Base-by-base conservation (phyloP, 2,329 filamentous ascomycete genomes). In the Alternaria ventricosa region DNA sequence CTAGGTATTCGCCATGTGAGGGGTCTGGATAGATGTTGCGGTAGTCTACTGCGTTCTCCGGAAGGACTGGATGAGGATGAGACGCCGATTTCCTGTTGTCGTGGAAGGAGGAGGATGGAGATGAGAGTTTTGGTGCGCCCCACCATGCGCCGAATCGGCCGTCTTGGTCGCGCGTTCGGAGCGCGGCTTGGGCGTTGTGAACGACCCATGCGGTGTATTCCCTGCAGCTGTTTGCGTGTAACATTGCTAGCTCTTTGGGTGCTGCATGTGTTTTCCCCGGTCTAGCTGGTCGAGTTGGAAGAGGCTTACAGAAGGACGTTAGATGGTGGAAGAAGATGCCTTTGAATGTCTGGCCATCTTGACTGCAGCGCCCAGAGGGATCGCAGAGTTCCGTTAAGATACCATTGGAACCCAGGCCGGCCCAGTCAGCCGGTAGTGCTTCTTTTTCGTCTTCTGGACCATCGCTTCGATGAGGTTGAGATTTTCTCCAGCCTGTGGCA, bases 281-380 rank as follows among this genome's bases (percentile, higher is more conserved):
- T 33, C 84, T 77, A 7, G 82, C 79, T 1, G 86, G 79, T 10
- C 82, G 74, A 0, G 66, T 55, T 3, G 83, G 84, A 5, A 97
- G 80, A 0, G 88, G 86, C 5, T 86, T 85, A 78, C 95, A 97
- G 77, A 97, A 97, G 1, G 88, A 82, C 0, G 89, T 87, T 3
- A 97, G 83, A 75, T 97, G 95, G 75, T 97, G 92, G 81, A 97
- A 97, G 84, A 94, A 97, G 60, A 97, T 95, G 27, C 93, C 92
- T 79, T 97, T 98, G 87, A 97, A 97, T 0, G 92, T 94, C 73
- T 97, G 94, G 0, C 86, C 87, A 71, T 98, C 87, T 77, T 97
- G 94, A 18, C 88, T 93, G 78, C 94, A 97, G 45, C 82, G 85
- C 4, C 88, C 92, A 18, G 82, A 82, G 3, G 89, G 87, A 77